phyloP scores from a whole-genome alignment of 2,329 filamentous ascomycete species.

The Metarhizium guizhouense region DNA sequence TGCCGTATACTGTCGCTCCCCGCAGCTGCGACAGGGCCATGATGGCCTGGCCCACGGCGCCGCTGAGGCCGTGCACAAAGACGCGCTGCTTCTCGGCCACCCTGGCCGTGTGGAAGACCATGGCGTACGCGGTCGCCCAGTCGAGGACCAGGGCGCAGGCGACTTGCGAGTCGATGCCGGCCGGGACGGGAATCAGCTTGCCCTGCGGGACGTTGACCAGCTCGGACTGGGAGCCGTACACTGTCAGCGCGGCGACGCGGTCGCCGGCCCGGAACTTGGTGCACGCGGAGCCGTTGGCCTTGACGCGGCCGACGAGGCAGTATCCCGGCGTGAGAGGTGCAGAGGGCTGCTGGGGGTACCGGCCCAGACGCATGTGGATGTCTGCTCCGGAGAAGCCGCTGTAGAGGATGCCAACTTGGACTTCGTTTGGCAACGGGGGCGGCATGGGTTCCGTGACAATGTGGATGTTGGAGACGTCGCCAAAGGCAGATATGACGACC shows the following conservation, averaged over 20 bases:
- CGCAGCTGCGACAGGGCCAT: no score
- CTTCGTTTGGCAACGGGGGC: no score
- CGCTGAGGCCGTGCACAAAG: constrained; percentile 41
- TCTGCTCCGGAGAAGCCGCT: constrained; percentile 38
- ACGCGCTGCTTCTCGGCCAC: constrained; percentile 34
- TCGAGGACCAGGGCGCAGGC: constrained; percentile 33
- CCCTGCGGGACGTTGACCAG: constrained; percentile 30
- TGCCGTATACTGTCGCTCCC: no score
- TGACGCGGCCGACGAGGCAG: no score
- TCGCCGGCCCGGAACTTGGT: no score
- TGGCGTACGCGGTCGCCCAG: constrained; percentile 33
- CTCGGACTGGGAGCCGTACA: no score
- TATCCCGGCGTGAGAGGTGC: constrained; percentile 33
- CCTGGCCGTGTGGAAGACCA: constrained; percentile 28
- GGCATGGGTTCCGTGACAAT: no score
- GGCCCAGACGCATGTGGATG: constrained; percentile 38
- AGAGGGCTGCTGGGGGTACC: constrained; percentile 34
- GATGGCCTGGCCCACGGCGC: constrained; percentile 35
- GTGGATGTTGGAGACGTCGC: no score
- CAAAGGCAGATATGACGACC: no score
- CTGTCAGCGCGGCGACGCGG: no score
- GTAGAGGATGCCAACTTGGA: constrained; percentile 29
- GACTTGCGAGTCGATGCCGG: constrained; percentile 29
- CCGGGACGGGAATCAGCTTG: constrained; percentile 32
- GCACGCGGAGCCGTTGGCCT: no score